A percentile compares a stretch with the other conserved stretches of the same genome.
Evolutionary conservation across 768 basidiomycete genomes (phyloP).

Genomic region (Leccinellum luteum): DNA sequence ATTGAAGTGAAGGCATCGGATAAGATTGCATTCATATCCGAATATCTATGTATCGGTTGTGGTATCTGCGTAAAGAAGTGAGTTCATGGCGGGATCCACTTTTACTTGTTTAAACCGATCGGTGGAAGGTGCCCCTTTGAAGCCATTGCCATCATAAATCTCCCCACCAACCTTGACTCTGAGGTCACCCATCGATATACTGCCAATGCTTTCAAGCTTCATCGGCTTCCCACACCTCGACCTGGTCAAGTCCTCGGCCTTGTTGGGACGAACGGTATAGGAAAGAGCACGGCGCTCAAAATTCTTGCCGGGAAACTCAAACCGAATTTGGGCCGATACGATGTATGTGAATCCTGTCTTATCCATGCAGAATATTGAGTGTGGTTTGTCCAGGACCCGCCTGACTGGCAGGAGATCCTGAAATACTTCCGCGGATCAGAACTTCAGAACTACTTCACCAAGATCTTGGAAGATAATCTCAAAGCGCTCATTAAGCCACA

Average conservation of each 20-base stretch:
- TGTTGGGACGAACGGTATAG: conserved; percentile 99
- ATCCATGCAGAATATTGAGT: neutral
- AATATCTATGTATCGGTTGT: conserved; percentile 98
- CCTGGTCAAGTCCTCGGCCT: conserved; percentile 98
- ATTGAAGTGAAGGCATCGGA: conserved; percentile 96
- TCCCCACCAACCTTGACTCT: conserved; percentile 94
- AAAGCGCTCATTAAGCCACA: conserved; percentile 99
- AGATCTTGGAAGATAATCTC: conserved; percentile 96
- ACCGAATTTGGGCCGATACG: conserved; percentile 95
- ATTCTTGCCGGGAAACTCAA: conserved; percentile 96
- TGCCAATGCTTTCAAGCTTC: conserved; percentile 98
- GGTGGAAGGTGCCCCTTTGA: conserved; percentile 90
- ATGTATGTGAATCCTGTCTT: conserved; percentile 49
- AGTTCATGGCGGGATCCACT: conserved; percentile 27
- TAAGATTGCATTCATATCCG: conserved; percentile 98
- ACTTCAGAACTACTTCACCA: conserved; percentile 99
- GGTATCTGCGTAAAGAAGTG: conserved; percentile 99
- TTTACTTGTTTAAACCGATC: conserved; percentile 1
- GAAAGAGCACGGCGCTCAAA: conserved; percentile 97
- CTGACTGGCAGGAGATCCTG: conserved; percentile 98
- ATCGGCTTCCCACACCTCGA: conserved; percentile 93
- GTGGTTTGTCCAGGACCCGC: conserved; percentile 67
- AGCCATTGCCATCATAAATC: conserved; percentile 97
- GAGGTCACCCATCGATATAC: conserved; percentile 98
- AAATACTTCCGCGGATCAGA: conserved; percentile 99